Base-by-base conservation (phyloP, 768 basidiomycete genomes). In the Rhizopogon vesiculosus region DNA sequence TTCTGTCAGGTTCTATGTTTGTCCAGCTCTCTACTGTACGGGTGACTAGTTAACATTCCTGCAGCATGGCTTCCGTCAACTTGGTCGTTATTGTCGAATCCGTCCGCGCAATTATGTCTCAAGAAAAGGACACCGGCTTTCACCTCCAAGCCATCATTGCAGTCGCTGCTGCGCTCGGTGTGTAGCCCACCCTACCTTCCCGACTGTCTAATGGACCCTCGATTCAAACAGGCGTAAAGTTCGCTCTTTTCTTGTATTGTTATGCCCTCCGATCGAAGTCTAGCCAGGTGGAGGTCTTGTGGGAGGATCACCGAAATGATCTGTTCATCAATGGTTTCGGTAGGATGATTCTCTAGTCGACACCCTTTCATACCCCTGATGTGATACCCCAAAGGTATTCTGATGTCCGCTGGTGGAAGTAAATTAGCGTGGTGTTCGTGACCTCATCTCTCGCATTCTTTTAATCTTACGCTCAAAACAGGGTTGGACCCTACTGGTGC, bases 281-380 rank as follows among this genome's bases (percentile, higher is more conserved):
- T 6, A 94, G 91, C 63, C 97, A 99, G 71, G 96, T 99, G 2
- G 82, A 83, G 45, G 84, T 97, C n/a, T 80, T 97, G 29, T 98
- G 93, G 93, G 91, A 97, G 69, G 96, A 98, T 66, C 95, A 98
- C 61, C 78, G 95, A 61, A 98, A 94, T 64, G 96, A 96, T 64
- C 67, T 93, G n/a, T 90, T 84, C 66, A 85, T 93, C 66, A 93
- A 93, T 64, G 74, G 80, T 25, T 88, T 90, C 58, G 87, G 87
- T 87, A 58, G 35, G 77, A 54, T 3, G 29, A 15, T 29, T 45
- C 44, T 22, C 42, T 58, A 29, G 29, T 28, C 38, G 55, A n/a
- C n/a, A 18, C 28, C 13, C 0, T 42, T 40, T 12, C 4, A n/a
- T 45, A 31, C 39, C 44, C n/a, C 29, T 52, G 31, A 59, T 19